Evolutionary conservation across 2,329 filamentous ascomycete genomes (phyloP).

Genomic region (Plectosphaerella plurivora): DNA sequence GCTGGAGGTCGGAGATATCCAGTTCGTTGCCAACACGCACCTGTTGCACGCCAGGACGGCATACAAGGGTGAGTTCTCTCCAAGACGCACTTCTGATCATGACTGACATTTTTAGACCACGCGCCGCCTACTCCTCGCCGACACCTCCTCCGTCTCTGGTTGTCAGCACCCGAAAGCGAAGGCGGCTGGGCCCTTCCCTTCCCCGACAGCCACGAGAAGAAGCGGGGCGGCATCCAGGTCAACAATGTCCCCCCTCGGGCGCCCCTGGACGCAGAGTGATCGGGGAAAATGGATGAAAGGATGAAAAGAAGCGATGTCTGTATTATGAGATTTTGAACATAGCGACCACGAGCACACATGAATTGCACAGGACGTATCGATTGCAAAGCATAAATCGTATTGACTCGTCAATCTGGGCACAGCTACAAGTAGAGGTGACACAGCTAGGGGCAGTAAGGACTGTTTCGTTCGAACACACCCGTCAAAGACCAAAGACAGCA

Average conservation of each 20-base stretch:
- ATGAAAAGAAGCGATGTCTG: background rate
- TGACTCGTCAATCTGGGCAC: too few species aligned
- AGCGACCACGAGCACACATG: too few species aligned
- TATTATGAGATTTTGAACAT: too few species aligned
- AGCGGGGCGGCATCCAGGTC: slow-evolving; percentile 85
- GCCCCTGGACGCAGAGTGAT: slow-evolving; percentile 71
- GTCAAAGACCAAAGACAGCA: too few species aligned
- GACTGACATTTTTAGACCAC: slow-evolving; percentile 29
- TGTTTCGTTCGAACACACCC: background rate
- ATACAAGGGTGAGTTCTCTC: slow-evolving; percentile 46
- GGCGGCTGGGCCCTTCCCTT: slow-evolving; percentile 85
- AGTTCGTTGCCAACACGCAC: slow-evolving; percentile 73
- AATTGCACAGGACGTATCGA: too few species aligned
- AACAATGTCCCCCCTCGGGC: slow-evolving; percentile 72
- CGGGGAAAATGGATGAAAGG: background rate
- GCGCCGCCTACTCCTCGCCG: slow-evolving; percentile 65
- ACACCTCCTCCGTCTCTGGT: slow-evolving; percentile 80
- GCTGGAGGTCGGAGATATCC: slow-evolving; percentile 80
- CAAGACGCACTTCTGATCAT: background rate
- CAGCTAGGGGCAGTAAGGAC: too few species aligned
- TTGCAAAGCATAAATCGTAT: too few species aligned
- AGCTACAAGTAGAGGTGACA: too few species aligned
- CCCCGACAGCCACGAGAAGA: slow-evolving; percentile 76
- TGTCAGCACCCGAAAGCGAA: slow-evolving; percentile 75
- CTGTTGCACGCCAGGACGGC: slow-evolving; percentile 77